Evolutionary conservation across 176 grass and related monocot genomes (phyloP), one percentile per base, ranked within the genome.

Genomic region (Coix lacrymajobi): DNA sequence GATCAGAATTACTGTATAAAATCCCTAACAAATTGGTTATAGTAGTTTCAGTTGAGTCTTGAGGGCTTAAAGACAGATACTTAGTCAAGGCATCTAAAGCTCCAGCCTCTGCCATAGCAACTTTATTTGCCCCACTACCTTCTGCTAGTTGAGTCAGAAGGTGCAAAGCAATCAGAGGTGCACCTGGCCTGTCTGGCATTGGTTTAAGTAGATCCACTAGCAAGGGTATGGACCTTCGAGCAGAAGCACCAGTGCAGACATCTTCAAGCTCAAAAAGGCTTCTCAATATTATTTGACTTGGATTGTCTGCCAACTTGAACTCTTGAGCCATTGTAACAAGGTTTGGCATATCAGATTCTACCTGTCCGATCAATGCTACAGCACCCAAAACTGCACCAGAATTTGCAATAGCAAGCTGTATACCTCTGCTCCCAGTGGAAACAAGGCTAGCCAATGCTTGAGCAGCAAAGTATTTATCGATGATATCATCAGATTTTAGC

Each of bases 21-120:
- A 98, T 95, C 58, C 82, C 73, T 45, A 98, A 72, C 62, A 98
- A 86, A 79, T 98, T 92, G 38, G 89, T 88, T 90, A 98, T 98
- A 62, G 88, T 75, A 66, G 90, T 93, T 90, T 98, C 95, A 48
- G 92, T 95, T 63, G 92, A 91, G 82, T 93, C 88, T 89, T 98
- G 92, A 29, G 95, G 95, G 73, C 95, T 91, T 83, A 98, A 92
- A 91, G 95, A 98, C 84, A 98, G 87, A 85, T 98, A 98, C 78
- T 90, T 98, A 20, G 86, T 98, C 84, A 98, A 86, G 77, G 95
- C 88, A 60, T 98, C 95, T 22, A 98, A 52, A 28, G 87, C 92
- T 84, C 95, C 95, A 68, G 90, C 91, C 75, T 98, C 95, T 34
- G 92, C 95, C 88, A 98, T 98, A 72, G 67, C 91, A 58, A 95